Conservation (phyloP, 768 basidiomycete species). For the Coprinopsis marcescibilis region DNA sequence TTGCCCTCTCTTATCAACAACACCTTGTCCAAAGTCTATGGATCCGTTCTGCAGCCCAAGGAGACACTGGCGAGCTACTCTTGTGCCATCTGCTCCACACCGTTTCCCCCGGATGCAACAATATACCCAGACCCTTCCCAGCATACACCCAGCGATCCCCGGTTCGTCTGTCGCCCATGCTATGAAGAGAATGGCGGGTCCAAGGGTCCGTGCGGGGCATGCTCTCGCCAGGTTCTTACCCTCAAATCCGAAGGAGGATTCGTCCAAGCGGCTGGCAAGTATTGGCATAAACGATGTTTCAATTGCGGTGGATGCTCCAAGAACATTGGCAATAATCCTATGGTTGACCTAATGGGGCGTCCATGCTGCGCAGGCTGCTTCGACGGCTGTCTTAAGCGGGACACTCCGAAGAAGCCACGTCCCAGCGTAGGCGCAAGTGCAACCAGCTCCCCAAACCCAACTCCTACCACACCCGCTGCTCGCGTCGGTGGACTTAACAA, state of each 20-base stretch:
- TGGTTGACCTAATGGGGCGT: constrained; percentile 78
- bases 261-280: constrained; percentile 59
- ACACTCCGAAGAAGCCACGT: constrained; percentile 40
- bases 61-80: constrained; percentile 65
- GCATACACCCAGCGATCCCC: constrained; percentile 28
- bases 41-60: constrained; percentile 75
- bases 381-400: constrained; percentile 63
- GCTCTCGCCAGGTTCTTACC: constrained; percentile 65
- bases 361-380: constrained; percentile 81
- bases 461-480: constrained; percentile 18
- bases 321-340: constrained; percentile 66
- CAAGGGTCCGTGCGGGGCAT: constrained; percentile 65
- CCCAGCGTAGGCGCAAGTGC: constrained; percentile 22
- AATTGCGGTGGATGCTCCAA: constrained; percentile 67
- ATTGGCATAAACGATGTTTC: constrained; percentile 85
- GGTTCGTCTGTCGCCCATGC: constrained; percentile 72
- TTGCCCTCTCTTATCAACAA: constrained; percentile 52
- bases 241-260: constrained; percentile 76
- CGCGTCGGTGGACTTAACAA: constrained; percentile 38
- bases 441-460: constrained; percentile 35
- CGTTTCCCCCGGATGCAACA: constrained; percentile 77
- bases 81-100: constrained; percentile 57
- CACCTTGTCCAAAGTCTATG: constrained; percentile 77
- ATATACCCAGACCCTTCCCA: constrained; percentile 71
- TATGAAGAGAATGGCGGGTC: constrained; percentile 71